Conservation (phyloP, 2,329 filamentous ascomycete genomes). For the Ceratocystis diversiconidia region DNA sequence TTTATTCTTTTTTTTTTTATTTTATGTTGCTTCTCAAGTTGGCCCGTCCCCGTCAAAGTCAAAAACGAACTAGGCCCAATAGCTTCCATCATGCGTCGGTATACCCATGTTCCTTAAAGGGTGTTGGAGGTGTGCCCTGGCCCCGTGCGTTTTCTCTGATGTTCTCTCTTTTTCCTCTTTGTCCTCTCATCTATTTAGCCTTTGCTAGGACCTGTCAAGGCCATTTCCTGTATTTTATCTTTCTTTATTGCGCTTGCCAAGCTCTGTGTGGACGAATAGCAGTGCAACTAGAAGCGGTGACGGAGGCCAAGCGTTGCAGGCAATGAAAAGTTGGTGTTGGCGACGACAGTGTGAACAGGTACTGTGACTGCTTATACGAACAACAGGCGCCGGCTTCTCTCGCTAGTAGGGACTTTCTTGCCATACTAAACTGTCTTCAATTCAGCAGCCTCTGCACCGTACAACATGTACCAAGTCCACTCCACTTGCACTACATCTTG, state of each 20-base stretch:
- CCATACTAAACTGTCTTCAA: no score
- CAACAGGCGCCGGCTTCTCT: no score
- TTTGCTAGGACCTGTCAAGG: background rate
- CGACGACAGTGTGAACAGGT: no score
- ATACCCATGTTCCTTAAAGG: background rate
- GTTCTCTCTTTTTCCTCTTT: constrained; percentile 7
- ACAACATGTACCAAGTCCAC: no score
- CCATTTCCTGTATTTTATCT: background rate
- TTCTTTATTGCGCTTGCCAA: background rate
- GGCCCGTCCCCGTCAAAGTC: background rate
- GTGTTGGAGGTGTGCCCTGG: background rate
- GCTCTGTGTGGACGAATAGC: background rate
- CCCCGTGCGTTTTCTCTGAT: background rate
- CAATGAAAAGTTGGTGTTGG: no score
- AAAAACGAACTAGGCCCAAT: background rate
- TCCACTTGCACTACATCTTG: no score
- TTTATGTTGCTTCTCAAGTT: background rate
- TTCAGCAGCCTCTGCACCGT: no score
- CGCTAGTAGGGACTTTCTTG: no score
- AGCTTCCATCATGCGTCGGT: background rate
- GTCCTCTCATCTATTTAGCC: background rate
- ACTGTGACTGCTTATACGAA: no score
- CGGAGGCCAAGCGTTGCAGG: no score
- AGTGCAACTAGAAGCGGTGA: no score
- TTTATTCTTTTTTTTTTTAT: background rate